A percentile compares a stretch with the other conserved stretches of the same genome.
Evolutionary conservation across 768 basidiomycete species (phyloP).

Genomic region (Collybiopsis luxurians): DNA sequence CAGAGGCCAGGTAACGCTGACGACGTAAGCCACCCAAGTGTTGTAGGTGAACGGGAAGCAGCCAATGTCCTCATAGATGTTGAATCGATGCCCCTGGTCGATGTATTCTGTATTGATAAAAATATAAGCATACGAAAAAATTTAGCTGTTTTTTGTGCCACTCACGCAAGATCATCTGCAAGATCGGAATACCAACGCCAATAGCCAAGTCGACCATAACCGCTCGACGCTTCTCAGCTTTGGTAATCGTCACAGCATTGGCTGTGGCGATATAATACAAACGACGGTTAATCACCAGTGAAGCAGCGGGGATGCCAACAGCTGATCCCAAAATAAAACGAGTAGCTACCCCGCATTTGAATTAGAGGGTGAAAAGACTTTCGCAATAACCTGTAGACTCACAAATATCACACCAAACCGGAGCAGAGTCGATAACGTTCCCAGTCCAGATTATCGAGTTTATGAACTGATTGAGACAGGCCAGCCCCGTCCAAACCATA

Average conservation of each 20-base stretch:
- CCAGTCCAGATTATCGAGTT: conserved; percentile 58
- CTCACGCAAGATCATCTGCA: conserved; percentile 46
- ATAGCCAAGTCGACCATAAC: conserved; percentile 51
- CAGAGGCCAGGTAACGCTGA: conserved; percentile 42
- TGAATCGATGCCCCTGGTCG: conserved; percentile 56
- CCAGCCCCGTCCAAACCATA: conserved; percentile 51
- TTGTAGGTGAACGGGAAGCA: conserved; percentile 52
- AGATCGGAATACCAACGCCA: conserved; percentile 49
- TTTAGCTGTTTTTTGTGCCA: conserved; percentile 10
- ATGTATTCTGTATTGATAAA: conserved; percentile 41
- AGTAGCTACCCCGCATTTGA: conserved; percentile 29
- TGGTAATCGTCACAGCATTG: conserved; percentile 47
- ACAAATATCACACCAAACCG: conserved; percentile 56
- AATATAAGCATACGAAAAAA: conserved; percentile 8
- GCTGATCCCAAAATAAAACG: conserved; percentile 41
- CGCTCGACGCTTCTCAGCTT: conserved; percentile 48
- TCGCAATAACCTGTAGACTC: too few species aligned
- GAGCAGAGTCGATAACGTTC: conserved; percentile 35
- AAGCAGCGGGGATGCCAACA: conserved; percentile 51
- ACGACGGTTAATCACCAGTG: conserved; percentile 60
- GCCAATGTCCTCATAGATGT: conserved; percentile 58
- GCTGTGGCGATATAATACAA: conserved; percentile 59
- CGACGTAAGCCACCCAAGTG: conserved; percentile 39
- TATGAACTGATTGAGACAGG: conserved; percentile 45
- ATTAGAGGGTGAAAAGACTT: too few species aligned